phyloP scores from a whole-genome alignment of 129 eudicot genomes.

The Flaveria bidentis region DNA sequence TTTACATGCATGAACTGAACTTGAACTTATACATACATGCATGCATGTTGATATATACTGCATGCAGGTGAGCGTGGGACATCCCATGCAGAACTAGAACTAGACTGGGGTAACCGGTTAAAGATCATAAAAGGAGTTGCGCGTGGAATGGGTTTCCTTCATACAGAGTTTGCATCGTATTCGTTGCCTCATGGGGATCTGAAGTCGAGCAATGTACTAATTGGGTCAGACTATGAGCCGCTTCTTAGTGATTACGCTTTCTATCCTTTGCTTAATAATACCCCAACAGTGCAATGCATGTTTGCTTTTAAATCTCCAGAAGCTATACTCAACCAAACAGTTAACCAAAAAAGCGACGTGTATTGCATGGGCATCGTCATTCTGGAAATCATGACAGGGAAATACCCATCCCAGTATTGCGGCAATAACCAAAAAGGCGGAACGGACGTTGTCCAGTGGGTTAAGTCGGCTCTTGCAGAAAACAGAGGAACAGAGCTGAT shows the following conservation, averaged over 20 bases:
- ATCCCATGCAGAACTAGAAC: conserved; percentile 56
- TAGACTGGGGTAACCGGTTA: conserved; percentile 67
- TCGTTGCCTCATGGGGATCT: conserved; percentile 89
- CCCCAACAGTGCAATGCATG: conserved; percentile 54
- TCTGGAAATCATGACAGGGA: conserved; percentile 78
- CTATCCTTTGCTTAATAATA: conserved; percentile 49
- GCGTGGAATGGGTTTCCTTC: conserved; percentile 69
- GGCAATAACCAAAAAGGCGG: conserved; percentile 72
- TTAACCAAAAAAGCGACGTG: conserved; percentile 69
- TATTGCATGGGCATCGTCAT: conserved; percentile 79
- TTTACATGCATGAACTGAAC: no score
- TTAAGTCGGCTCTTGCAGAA: conserved; percentile 52
- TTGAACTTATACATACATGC: no score
- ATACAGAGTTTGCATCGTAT: conserved; percentile 53
- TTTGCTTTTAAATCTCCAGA: conserved; percentile 80
- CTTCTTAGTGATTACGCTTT: conserved; percentile 80
- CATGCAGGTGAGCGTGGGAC: conserved; percentile 74
- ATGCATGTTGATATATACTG: not conserved
- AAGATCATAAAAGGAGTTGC: conserved; percentile 82
- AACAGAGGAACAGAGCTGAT: conserved; percentile 51
- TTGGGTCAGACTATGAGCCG: conserved; percentile 62
- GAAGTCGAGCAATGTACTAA: conserved; percentile 84
- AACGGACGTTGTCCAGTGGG: conserved; percentile 88
- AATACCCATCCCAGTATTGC: conserved; percentile 75
- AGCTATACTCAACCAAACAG: conserved; percentile 44